Percentiles rank a stretch among this genome's conserved stretches.
Evolutionary conservation across 2,329 filamentous ascomycete species (phyloP).

Genomic region (Fulvia fulva): DNA sequence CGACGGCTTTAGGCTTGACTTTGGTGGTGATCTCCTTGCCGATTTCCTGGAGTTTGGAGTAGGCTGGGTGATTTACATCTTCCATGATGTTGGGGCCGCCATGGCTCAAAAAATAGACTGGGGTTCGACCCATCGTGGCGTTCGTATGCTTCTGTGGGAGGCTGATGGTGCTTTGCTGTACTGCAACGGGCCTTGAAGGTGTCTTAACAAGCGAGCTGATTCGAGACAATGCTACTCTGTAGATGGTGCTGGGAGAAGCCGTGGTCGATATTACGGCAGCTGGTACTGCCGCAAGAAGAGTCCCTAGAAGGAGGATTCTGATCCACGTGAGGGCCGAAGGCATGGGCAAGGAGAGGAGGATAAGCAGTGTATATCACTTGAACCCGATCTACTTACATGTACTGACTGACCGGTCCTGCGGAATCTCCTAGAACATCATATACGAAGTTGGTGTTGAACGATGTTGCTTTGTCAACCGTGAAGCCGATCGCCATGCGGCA

Average conservation of each 20-base stretch:
- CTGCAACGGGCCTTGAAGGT: neutral
- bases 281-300: slow-evolving; percentile 12
- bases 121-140: slow-evolving; percentile 35
- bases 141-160: neutral
- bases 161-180: neutral
- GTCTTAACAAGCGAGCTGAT: neutral
- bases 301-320: slow-evolving; percentile 16
- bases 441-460: neutral
- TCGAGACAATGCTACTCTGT: neutral
- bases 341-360: slow-evolving; percentile 4
- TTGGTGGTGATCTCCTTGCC: slow-evolving; percentile 66
- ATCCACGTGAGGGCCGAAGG: slow-evolving; percentile 10
- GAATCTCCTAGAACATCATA: neutral
- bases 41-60: slow-evolving; percentile 59
- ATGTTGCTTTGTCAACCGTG: slow-evolving; percentile 1
- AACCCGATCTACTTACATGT: neutral
- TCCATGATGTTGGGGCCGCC: slow-evolving; percentile 53
- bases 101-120: slow-evolving; percentile 51
- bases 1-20: slow-evolving; percentile 67
- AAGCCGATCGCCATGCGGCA: neutral
- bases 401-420: neutral
- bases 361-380: neutral
- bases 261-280: slow-evolving; percentile 4
- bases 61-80: slow-evolving; percentile 64
- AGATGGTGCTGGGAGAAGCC: neutral